Percentiles rank a stretch among this genome's conserved stretches.
These are phyloP conservation scores for Nannochloropsis oceanica DNA, from an alignment of 108 stramenopile genomes.

Conservation along the genomic window DNA sequence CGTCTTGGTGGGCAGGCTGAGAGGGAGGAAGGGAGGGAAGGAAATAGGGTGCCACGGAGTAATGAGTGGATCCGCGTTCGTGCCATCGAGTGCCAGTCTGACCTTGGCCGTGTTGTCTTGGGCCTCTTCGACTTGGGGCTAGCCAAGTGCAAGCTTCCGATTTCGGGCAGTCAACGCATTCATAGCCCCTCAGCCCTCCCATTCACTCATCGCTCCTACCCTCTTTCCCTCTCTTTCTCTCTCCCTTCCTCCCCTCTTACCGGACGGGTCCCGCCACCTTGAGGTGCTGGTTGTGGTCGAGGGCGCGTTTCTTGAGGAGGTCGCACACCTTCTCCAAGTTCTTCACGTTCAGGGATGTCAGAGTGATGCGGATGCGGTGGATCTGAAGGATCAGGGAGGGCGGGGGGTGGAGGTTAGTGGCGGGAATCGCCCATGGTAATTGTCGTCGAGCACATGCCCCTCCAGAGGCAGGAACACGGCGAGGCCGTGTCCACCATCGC, in stretches of 20 bases:
- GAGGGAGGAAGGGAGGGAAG: conserved; percentile 63
- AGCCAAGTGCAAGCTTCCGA: too few relatives aligned
- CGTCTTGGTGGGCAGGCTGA: conserved; percentile 97
- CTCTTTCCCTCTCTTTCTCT: not conserved
- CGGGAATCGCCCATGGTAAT: not conserved
- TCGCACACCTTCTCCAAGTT: conserved; percentile 97
- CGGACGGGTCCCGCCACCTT: not conserved
- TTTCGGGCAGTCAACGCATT: too few relatives aligned
- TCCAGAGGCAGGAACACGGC: too few relatives aligned
- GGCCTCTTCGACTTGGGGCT: not conserved
- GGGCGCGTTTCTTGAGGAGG: conserved; percentile 81
- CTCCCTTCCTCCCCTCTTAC: not conserved
- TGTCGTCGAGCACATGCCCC: too few relatives aligned
- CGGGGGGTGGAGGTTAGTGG: not conserved
- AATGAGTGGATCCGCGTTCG: too few relatives aligned
- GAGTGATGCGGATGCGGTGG: conserved; percentile 97
- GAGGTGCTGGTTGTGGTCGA: conserved; percentile 41
- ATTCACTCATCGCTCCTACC: not conserved
- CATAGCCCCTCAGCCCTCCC: too few relatives aligned
- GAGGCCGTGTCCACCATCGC: too few relatives aligned
- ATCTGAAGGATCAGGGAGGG: conserved; percentile 16
- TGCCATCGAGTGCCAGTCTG: too few relatives aligned
- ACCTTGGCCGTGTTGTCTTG: too few relatives aligned
- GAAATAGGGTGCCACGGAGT: not conserved
- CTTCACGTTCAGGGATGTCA: conserved; percentile 92